These are phyloP conservation scores for Aspergillus steynii DNA, from an alignment of 495 filamentous ascomycete genomes.

Conservation along the genomic window DNA sequence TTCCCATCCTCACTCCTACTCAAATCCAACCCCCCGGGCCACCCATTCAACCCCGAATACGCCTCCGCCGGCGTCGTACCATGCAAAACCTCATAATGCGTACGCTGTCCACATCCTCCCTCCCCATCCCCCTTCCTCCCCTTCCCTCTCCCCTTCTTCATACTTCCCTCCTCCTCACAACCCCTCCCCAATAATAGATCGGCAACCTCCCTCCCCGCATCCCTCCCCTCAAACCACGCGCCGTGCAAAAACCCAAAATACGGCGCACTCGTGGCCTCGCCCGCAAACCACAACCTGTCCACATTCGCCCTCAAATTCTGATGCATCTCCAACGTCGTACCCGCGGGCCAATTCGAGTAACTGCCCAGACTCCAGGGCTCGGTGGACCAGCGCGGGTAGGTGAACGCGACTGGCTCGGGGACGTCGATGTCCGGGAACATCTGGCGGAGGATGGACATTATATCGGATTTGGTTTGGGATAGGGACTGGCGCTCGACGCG, in stretches of 20 bases:
- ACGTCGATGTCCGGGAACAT: constrained; percentile 65
- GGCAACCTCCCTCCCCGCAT: constrained; percentile 53
- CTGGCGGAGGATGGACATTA: constrained; percentile 57
- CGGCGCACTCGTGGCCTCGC: constrained; percentile 65
- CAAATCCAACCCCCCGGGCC: constrained; percentile 17
- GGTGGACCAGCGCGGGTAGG: constrained; percentile 67
- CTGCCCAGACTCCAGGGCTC: constrained; percentile 68
- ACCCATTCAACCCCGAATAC: constrained; percentile 29
- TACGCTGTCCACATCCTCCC: constrained; percentile 14
- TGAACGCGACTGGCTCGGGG: constrained; percentile 69
- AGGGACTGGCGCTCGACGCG: constrained; percentile 62
- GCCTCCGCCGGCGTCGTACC: constrained; percentile 27
- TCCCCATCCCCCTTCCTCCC: constrained; percentile 9
- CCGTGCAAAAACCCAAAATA: constrained; percentile 75
- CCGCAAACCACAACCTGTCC: constrained; percentile 67
- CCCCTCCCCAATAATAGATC: constrained; percentile 18
- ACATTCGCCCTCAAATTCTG: constrained; percentile 70
- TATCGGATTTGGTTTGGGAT: constrained; percentile 58
- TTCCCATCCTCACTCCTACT: background rate
- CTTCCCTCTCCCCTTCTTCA: background rate
- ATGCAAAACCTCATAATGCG: constrained; percentile 32
- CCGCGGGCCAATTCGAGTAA: constrained; percentile 72
- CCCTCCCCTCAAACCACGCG: constrained; percentile 60
- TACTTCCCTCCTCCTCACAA: background rate
- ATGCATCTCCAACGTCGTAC: constrained; percentile 64